Evolutionary conservation across 2,329 filamentous ascomycete genomes (phyloP).

Genomic region (Epichloe typhina): DNA sequence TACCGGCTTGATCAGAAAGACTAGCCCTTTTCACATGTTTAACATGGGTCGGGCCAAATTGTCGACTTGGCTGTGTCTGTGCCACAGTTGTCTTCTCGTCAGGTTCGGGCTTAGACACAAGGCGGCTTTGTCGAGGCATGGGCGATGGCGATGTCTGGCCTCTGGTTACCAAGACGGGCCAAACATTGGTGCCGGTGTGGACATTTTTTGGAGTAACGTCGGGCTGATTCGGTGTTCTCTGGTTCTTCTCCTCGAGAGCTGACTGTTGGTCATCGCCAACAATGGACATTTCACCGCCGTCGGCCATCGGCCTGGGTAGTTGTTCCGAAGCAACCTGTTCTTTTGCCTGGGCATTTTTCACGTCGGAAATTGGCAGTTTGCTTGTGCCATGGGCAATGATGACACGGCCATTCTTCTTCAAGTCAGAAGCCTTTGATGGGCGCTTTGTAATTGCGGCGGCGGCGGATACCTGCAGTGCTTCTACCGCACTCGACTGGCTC

Average conservation of each 20-base stretch:
- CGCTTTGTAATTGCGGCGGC: slow-evolving; percentile 11
- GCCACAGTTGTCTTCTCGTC: not conserved
- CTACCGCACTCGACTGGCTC: slow-evolving; percentile 3
- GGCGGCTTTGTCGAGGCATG: slow-evolving; percentile 1
- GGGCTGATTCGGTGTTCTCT: not conserved
- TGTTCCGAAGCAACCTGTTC: not conserved
- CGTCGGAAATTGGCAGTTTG: not conserved
- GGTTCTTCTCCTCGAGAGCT: not conserved
- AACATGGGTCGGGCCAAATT: not conserved
- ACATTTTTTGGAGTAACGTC: not conserved
- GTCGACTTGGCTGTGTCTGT: not conserved
- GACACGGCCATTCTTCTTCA: not conserved
- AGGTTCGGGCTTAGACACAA: not conserved
- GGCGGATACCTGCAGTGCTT: slow-evolving; percentile 17
- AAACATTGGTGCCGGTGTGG: slow-evolving; percentile 1
- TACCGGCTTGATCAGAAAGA: not conserved
- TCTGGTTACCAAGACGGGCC: not conserved
- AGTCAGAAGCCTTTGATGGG: not conserved
- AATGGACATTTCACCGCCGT: not conserved
- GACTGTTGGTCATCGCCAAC: not conserved
- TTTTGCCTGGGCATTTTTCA: not conserved
- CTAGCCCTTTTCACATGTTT: not conserved
- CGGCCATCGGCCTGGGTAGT: not conserved
- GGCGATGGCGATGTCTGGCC: slow-evolving; percentile 3
- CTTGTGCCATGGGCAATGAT: slow-evolving; percentile 1